Evolutionary conservation across 495 filamentous ascomycete genomes (phyloP), one percentile per base, ranked within the genome.

Genomic region (Penicillium paxilli): DNA sequence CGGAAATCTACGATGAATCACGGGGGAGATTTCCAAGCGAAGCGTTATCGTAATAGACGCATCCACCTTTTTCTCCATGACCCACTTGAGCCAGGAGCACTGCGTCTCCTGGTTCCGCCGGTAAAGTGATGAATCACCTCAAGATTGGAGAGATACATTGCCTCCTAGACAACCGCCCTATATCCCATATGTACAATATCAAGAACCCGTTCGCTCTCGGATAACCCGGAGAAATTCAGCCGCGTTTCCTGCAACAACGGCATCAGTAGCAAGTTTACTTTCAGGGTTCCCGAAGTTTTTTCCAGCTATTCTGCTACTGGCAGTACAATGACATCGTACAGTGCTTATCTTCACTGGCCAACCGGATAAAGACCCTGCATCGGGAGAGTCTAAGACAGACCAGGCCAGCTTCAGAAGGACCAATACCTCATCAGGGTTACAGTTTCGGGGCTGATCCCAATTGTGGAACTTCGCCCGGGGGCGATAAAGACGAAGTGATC

Each of bases 361-460:
- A 32, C n/a, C 30, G n/a, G 30, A 32, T 30, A 12, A 30, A n/a
- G n/a, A n/a, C n/a, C n/a, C n/a, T n/a, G n/a, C n/a, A n/a, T n/a
- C n/a, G n/a, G n/a, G n/a, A n/a, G n/a, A n/a, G n/a, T n/a, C n/a
- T n/a, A n/a, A n/a, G n/a, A n/a, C n/a, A n/a, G n/a, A 30, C 26
- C 26, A 30, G 26, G 5, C 26, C 8, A 30, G 26, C 26, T 12
- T 30, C 26, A 6, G 14, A 5, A 37, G 33, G 33, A 14, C 33
- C 33, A 37, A 37, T 37, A 10, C 19, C 35, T 19, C 35, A 6
- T 2, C 35, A 10, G 6, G 17, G 35, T 14, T 49, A 54, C 42
- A 47, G 47, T 64, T 67, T 62, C 64, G 64, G 64, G 46, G 56
- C 54, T 60, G 41, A 25, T 26, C 11, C 53, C 55, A 14, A 19